A percentile compares a stretch with the other conserved stretches of the same genome.
Evolutionary conservation across 1,284 basidiomycete genomes (phyloP).

Genomic region (Tylopilus orsonianus): DNA sequence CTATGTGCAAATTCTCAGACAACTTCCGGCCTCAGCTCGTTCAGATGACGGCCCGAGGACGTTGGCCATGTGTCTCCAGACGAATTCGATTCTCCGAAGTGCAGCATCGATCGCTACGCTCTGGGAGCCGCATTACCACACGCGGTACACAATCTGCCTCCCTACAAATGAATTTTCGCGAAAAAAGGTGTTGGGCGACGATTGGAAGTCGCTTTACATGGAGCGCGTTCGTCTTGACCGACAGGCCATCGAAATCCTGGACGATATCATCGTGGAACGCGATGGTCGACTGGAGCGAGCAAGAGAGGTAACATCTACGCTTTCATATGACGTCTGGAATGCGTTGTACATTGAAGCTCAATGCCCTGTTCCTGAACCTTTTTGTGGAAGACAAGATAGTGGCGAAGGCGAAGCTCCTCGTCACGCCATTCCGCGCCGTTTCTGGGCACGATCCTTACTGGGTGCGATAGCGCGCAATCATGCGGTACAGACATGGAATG

Average conservation of each 20-base stretch:
- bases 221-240: constrained; percentile 45
- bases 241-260: constrained; percentile 41
- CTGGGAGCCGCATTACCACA: constrained; percentile 53
- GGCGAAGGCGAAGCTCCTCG: constrained; percentile 19
- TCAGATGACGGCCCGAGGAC: constrained; percentile 23
- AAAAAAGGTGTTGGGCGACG: constrained; percentile 26
- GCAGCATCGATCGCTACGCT: constrained; percentile 34
- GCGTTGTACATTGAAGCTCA: constrained; percentile 42
- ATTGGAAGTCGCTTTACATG: constrained; percentile 49
- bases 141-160: constrained; percentile 46
- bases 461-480: constrained; percentile 45
- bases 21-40: constrained; percentile 26
- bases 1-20: constrained; percentile 31
- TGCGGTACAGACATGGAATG: constrained; percentile 45
- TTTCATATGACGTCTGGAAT: constrained; percentile 57
- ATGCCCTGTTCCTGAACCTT: constrained; percentile 36
- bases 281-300: constrained; percentile 39
- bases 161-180: constrained; percentile 38
- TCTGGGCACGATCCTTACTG: constrained; percentile 51
- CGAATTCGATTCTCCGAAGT: constrained; percentile 25
- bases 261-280: constrained; percentile 38
- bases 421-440: constrained; percentile 48
- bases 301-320: constrained; percentile 33
- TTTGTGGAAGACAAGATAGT: constrained; percentile 22
- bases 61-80: constrained; percentile 27